Evolutionary conservation across 371 early-diverging fungal species (phyloP).

Genomic region (Haplosporangium sp.): DNA sequence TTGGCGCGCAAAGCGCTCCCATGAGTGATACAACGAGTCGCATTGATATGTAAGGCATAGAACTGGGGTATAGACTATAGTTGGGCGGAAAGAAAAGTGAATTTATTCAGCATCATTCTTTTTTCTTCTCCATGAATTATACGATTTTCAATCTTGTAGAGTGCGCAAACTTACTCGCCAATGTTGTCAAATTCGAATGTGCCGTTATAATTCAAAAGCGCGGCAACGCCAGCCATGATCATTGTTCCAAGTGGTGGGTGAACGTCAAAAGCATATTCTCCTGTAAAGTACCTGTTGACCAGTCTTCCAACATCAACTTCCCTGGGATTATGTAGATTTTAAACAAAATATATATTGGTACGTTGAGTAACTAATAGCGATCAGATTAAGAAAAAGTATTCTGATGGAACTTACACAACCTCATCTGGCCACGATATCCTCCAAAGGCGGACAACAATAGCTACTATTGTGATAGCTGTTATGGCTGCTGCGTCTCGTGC

Average conservation of each 20-base stretch:
- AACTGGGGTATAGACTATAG: conserved; percentile 4
- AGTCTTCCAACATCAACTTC: conserved; percentile 27
- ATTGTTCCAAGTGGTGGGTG: conserved; percentile 99
- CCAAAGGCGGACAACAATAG: conserved; percentile 30
- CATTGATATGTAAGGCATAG: conserved; percentile 20
- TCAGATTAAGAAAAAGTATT: too few relatives aligned
- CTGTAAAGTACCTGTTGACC: conserved; percentile 77
- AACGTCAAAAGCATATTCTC: conserved; percentile 97
- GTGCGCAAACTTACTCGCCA: conserved; percentile 26
- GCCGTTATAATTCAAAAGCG: conserved; percentile 13
- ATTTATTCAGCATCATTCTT: not conserved
- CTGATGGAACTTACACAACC: conserved; percentile 15
- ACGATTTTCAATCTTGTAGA: not conserved
- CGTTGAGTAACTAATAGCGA: too few relatives aligned
- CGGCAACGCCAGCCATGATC: conserved; percentile 75
- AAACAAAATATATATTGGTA: too few relatives aligned
- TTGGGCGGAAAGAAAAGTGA: not conserved
- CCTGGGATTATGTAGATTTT: not conserved
- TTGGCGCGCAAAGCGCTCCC: conserved; percentile 35
- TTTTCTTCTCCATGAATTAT: not conserved
- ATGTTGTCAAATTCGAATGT: conserved; percentile 26
- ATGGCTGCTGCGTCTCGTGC: conserved; percentile 9
- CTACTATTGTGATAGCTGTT: conserved; percentile 4
- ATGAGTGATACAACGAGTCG: conserved; percentile 11
- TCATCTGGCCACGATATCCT: conserved; percentile 26